Evolutionary conservation across 2,329 filamentous ascomycete genomes (phyloP), one percentile per base, ranked within the genome.

Genomic region (Phyllosticta paracitricarpa): DNA sequence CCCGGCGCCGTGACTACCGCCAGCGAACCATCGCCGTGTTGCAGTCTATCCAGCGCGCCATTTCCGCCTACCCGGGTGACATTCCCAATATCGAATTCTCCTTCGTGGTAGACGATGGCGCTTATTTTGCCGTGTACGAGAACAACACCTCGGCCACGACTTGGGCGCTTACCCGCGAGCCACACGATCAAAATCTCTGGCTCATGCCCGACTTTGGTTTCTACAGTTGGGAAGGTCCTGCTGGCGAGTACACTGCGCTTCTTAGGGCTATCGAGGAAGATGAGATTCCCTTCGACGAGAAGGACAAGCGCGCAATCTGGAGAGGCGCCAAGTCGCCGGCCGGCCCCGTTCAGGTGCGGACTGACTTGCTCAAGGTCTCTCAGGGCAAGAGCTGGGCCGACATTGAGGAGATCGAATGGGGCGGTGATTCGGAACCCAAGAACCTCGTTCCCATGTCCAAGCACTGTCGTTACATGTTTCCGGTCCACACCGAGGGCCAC

Each of bases 11-110:
- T 4, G 67, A 66, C 51, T 61, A 67, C 40, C 59, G 65, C 26
- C 66, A 68, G 14, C 71, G 72, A 17, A 66, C 66, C 12, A 67
- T 70, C n/a, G 79, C 81, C 22, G 77, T 79, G 10, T 75, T 84
- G 0, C 77, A 82, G 67, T 79, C 82, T 64, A 75, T 85, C 64
- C 72, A 83, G 66, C 77, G 79, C 63, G 81, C 81, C 7, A 68
- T 84, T 10, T 65, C 79, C 33, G 80, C 82, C 10, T 77, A 79
- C 4, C 79, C 81, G 0, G 69, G 74, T 8, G 72, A 73, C 0
- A 65, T 81, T 2, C 81, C 81, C 4, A 74, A 83, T 68, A 81
- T 80, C 26, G 71, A 80, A 65, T 78, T 85, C 66, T 74, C 79
- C 53, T 74, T 84, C 65, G 78, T 78, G 67, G 76, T 84, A 67